A percentile compares a stretch with the other conserved stretches of the same genome.
phyloP scores from a whole-genome alignment of 2,329 filamentous ascomycete species.

The Cercospora canescens region DNA sequence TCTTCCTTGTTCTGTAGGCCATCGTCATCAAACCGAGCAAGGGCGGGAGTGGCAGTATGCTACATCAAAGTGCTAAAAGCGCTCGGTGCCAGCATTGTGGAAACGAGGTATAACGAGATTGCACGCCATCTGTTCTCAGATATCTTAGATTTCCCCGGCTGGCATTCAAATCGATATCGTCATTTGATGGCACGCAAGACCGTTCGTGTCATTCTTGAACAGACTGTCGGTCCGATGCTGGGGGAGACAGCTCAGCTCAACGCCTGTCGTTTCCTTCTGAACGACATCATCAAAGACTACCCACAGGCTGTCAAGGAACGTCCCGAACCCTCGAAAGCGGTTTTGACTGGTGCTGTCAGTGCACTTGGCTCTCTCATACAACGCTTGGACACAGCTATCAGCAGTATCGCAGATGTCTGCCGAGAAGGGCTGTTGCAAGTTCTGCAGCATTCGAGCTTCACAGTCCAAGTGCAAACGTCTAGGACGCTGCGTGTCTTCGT shows the following conservation, averaged over 20 bases:
- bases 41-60: constrained; percentile 82
- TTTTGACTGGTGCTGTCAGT: constrained; percentile 74
- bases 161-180: constrained; percentile 83
- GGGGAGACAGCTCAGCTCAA: constrained; percentile 86
- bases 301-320: constrained; percentile 85
- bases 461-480: constrained; percentile 87
- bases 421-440: constrained; percentile 87
- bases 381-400: constrained; percentile 79
- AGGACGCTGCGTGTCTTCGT: constrained; percentile 85
- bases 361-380: constrained; percentile 76
- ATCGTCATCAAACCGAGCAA: constrained; percentile 75
- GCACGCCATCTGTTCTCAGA: constrained; percentile 79
- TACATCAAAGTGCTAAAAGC: constrained; percentile 79
- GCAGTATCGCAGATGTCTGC: constrained; percentile 75
- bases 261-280: constrained; percentile 78
- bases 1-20: constrained; percentile 77
- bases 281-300: constrained; percentile 90
- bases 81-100: constrained; percentile 79
- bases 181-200: constrained; percentile 82
- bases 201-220: constrained; percentile 78
- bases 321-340: constrained; percentile 84
- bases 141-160: constrained; percentile 69
- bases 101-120: constrained; percentile 78
- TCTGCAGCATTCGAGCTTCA: constrained; percentile 91
- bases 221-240: constrained; percentile 78